A percentile compares a stretch with the other conserved stretches of the same genome.
phyloP scores from a whole-genome alignment of 2,329 filamentous ascomycete species.

The Colletotrichum lupini region DNA sequence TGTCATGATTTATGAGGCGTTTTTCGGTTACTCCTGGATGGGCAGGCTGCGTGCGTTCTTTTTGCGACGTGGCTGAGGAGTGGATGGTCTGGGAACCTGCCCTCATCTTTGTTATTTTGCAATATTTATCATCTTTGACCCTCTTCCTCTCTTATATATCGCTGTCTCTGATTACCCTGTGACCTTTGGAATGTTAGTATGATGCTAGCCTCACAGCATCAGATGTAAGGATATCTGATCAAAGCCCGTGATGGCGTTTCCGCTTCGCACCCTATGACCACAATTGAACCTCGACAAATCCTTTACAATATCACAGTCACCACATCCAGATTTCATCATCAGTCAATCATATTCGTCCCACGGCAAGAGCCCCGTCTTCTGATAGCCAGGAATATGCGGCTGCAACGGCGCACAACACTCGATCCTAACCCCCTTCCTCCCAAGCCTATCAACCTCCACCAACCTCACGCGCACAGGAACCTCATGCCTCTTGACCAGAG shows the following conservation, averaged over 20 bases:
- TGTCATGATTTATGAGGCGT: neutral
- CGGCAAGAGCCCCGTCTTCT: neutral
- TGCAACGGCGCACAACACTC: neutral
- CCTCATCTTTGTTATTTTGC: neutral
- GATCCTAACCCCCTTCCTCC: neutral
- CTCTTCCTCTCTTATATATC: neutral
- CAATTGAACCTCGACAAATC: neutral
- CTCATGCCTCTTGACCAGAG: neutral
- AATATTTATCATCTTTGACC: no score
- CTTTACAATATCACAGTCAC: neutral
- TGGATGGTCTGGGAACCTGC: conserved; percentile 30
- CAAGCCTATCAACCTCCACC: neutral
- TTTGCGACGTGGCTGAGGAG: neutral
- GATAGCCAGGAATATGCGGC: neutral
- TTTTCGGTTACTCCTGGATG: neutral
- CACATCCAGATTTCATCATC: neutral
- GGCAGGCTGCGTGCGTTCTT: neutral
- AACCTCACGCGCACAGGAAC: neutral
- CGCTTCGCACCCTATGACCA: no score
- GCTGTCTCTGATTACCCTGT: accelerated
- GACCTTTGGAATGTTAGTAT: no score
- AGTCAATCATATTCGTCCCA: neutral
- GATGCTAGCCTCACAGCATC: neutral
- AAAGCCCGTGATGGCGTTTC: no score
- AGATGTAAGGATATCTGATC: neutral